Conservation (phyloP, 2,329 filamentous ascomycete species). For the Alternaria postmessia region DNA sequence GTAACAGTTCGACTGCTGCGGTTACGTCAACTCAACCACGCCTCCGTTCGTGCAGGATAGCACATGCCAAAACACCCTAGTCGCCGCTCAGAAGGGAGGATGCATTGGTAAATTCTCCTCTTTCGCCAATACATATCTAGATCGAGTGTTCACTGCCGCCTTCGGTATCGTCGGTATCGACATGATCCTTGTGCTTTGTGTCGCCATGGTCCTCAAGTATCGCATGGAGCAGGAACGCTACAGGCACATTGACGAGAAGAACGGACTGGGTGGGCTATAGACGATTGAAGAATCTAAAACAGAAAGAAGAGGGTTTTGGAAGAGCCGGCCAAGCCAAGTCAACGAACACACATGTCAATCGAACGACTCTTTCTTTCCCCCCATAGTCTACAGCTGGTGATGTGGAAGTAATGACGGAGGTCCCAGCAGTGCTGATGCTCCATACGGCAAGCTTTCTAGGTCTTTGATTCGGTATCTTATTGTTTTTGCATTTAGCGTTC, state of each 20-base stretch:
- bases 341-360: constrained; percentile 25
- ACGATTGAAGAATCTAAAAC: not conserved
- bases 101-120: constrained; percentile 73
- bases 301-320: constrained; percentile 25
- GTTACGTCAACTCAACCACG: constrained; percentile 75
- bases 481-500: constrained; percentile 30
- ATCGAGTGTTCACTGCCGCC: constrained; percentile 78
- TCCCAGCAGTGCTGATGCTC: constrained; percentile 11
- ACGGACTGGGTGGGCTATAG: constrained; percentile 42
- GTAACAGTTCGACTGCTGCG: constrained; percentile 77
- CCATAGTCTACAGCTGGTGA: constrained; percentile 13
- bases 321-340: constrained; percentile 13
- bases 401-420: not conserved
- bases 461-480: constrained; percentile 11
- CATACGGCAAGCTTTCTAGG: not conserved
- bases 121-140: constrained; percentile 75
- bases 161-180: constrained; percentile 81
- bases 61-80: constrained; percentile 73
- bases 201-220: constrained; percentile 80
- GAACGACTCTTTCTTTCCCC: constrained; percentile 32
- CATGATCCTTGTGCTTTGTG: constrained; percentile 71
- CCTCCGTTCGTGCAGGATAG: constrained; percentile 75
- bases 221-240: constrained; percentile 82
- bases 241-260: constrained; percentile 83
- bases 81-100: constrained; percentile 73